Conservation (phyloP, 495 filamentous ascomycete genomes). For the Penicillium odoratum region DNA sequence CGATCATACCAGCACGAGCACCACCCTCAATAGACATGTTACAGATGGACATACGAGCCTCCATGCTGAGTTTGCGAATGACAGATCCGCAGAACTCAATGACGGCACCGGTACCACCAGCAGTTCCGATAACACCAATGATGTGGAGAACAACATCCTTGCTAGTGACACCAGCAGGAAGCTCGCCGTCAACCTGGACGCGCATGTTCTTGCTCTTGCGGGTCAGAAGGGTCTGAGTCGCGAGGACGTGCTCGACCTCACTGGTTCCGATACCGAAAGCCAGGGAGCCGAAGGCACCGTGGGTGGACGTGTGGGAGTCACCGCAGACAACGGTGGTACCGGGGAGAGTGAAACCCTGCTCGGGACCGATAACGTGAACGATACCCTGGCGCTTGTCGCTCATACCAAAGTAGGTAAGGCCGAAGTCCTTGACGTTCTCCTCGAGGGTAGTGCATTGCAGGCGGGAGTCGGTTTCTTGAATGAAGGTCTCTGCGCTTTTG, state of each 20-base stretch:
- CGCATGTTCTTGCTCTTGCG: conserved; percentile 98
- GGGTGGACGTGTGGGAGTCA: conserved; percentile 96
- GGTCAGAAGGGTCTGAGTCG: conserved; percentile 93
- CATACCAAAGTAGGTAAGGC: conserved; percentile 95
- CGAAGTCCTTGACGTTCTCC: conserved; percentile 95
- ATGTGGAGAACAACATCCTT: conserved; percentile 96
- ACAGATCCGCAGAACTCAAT: conserved; percentile 97
- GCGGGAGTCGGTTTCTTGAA: conserved; percentile 90
- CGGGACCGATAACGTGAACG: conserved; percentile 97
- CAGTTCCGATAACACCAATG: conserved; percentile 93
- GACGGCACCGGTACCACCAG: conserved; percentile 89
- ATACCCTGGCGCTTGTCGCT: conserved; percentile 97
- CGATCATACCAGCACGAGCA: conserved; percentile 94
- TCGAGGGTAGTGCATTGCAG: conserved; percentile 93
- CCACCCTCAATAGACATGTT: conserved; percentile 99
- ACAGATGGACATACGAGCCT: conserved; percentile 98
- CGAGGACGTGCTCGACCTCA: conserved; percentile 97
- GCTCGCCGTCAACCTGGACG: conserved; percentile 87
- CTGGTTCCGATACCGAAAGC: conserved; percentile 98
- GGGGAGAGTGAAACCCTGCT: conserved; percentile 97
- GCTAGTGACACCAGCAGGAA: conserved; percentile 89
- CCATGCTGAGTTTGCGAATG: conserved; percentile 87
- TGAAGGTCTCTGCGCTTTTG: conserved; percentile 81
- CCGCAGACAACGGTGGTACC: conserved; percentile 97
- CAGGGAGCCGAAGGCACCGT: conserved; percentile 93